Percentiles rank a stretch among this genome's conserved stretches.
Evolutionary conservation across 176 grass and related monocot species (phyloP).

Genomic region (Areca catechu): DNA sequence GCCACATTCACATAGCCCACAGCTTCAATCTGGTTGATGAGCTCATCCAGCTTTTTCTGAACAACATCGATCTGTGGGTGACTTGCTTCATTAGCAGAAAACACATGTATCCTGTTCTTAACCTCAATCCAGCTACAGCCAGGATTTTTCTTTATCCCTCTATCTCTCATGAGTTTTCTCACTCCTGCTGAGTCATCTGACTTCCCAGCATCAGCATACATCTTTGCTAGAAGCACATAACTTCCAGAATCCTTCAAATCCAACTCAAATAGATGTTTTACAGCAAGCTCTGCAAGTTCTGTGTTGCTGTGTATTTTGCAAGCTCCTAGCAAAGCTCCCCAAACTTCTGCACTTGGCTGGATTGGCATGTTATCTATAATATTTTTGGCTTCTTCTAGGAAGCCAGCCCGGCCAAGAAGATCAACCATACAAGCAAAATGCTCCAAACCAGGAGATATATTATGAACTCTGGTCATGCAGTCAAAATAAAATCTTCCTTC

Average conservation of each 20-base stretch:
- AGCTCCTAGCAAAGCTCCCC: slow-evolving; percentile 76
- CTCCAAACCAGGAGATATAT: slow-evolving; percentile 62
- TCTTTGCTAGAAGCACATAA: slow-evolving; percentile 82
- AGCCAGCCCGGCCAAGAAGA: slow-evolving; percentile 69
- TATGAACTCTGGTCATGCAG: slow-evolving; percentile 54
- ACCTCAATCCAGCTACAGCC: slow-evolving; percentile 91
- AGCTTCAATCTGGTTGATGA: slow-evolving; percentile 47
- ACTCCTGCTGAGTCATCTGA: slow-evolving; percentile 65
- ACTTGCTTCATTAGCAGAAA: slow-evolving; percentile 67
- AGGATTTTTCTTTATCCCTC: slow-evolving; percentile 77
- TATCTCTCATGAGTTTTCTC: slow-evolving; percentile 84
- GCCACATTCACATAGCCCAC: slow-evolving; percentile 48
- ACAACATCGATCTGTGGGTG: slow-evolving; percentile 60
- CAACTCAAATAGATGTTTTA: slow-evolving; percentile 68
- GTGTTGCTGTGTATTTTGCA: slow-evolving; percentile 66
- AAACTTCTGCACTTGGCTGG: slow-evolving; percentile 69
- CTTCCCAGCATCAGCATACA: slow-evolving; percentile 74
- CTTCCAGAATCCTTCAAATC: slow-evolving; percentile 77
- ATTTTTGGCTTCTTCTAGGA: slow-evolving; percentile 65
- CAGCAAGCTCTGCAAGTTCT: slow-evolving; percentile 63
- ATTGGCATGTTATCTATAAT: slow-evolving; percentile 73
- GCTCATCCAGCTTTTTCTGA: slow-evolving; percentile 46
- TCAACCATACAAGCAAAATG: slow-evolving; percentile 96
- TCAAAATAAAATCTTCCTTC: slow-evolving; percentile 82
- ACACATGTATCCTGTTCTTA: slow-evolving; percentile 68